phyloP scores from a whole-genome alignment of 129 eudicot genomes.

The Tagetes erecta region DNA sequence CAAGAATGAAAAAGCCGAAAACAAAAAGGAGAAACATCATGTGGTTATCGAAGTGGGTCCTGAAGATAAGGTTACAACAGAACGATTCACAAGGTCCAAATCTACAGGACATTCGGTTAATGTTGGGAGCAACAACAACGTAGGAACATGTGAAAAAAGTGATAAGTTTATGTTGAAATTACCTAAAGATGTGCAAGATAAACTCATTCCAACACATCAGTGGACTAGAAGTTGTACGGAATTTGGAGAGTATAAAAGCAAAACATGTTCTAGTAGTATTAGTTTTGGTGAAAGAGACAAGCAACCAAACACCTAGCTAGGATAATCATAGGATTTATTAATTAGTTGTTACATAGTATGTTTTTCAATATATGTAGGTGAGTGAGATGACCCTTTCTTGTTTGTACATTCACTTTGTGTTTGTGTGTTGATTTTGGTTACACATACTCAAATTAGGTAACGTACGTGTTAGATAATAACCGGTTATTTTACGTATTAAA shows the following conservation, averaged over 20 bases:
- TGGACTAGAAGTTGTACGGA: slow-evolving; percentile 61
- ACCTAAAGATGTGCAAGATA: slow-evolving; percentile 60
- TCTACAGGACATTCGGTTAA: slow-evolving; percentile 77
- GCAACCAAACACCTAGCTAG: neutral
- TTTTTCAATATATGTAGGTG: neutral
- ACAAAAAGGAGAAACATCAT: slow-evolving; percentile 26
- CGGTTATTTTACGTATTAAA: no score
- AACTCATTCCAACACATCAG: slow-evolving; percentile 47
- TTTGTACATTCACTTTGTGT: no score
- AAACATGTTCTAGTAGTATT: slow-evolving; percentile 35
- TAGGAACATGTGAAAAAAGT: slow-evolving; percentile 30
- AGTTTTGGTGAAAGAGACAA: slow-evolving; percentile 41
- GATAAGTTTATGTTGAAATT: slow-evolving; percentile 59
- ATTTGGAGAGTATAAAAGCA: slow-evolving; percentile 61
- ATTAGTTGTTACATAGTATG: neutral
- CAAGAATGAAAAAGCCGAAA: slow-evolving; percentile 26
- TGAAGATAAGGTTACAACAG: slow-evolving; percentile 12
- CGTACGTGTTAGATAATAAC: no score
- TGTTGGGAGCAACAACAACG: slow-evolving; percentile 17
- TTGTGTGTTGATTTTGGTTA: no score
- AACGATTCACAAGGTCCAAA: slow-evolving; percentile 53
- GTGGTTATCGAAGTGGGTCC: slow-evolving; percentile 18
- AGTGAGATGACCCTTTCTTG: no score
- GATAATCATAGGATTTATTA: slow-evolving; percentile 18
- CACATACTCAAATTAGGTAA: no score